Evolutionary conservation across 176 grass and related monocot genomes (phyloP).

Genomic region (Paspalum vaginatum): DNA sequence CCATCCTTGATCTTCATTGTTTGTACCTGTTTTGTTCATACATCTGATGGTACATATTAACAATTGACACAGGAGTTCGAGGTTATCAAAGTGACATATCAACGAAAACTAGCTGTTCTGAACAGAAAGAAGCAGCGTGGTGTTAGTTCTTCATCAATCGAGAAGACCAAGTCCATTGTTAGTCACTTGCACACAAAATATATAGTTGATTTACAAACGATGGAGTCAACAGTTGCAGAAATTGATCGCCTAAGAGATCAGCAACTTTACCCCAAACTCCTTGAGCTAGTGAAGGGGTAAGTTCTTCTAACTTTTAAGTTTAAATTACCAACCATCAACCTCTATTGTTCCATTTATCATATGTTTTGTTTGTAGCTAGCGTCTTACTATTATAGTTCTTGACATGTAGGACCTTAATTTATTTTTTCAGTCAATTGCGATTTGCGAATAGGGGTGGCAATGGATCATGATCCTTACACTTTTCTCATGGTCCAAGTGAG

Average conservation of each 20-base stretch:
- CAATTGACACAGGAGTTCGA: conserved; percentile 66
- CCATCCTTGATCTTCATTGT: neutral
- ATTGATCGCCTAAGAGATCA: conserved; percentile 84
- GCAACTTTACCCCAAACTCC: conserved; percentile 79
- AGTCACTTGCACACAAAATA: conserved; percentile 89
- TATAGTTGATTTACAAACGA: conserved; percentile 73
- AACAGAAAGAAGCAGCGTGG: conserved; percentile 79
- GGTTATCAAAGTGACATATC: conserved; percentile 81
- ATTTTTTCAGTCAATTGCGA: neutral
- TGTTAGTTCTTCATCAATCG: conserved; percentile 57
- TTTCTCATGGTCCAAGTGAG: too few species aligned
- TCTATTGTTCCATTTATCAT: conserved; percentile 3
- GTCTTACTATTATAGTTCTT: conserved; percentile 19
- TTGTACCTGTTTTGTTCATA: neutral
- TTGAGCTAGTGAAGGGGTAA: conserved; percentile 84
- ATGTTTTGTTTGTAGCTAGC: neutral
- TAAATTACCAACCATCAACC: conserved; percentile 9
- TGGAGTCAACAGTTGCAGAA: conserved; percentile 88
- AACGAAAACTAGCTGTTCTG: conserved; percentile 65
- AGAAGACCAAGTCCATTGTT: conserved; percentile 68
- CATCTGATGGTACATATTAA: conserved; percentile 4
- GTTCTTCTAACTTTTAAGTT: conserved; percentile 8
- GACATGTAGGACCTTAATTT: neutral
- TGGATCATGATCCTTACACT: too few species aligned
- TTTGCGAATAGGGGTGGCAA: neutral